Base-by-base conservation (phyloP, 2,329 filamentous ascomycete species). In the Scedosporium boydii region DNA sequence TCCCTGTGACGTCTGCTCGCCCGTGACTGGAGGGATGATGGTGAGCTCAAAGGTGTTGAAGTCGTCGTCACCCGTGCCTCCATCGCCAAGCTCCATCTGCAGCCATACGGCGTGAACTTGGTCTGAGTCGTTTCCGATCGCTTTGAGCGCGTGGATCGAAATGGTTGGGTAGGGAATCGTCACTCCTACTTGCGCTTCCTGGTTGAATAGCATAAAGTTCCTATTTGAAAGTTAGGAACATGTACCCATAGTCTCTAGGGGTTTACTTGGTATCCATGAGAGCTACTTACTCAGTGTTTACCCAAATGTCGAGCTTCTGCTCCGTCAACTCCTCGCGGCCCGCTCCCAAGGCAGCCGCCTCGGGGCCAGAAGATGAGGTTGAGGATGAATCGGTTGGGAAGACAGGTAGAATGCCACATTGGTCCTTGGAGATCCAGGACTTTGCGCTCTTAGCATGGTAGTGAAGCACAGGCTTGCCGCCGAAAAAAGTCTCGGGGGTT, bases 151-250 rank as follows among this genome's bases (percentile, higher is more conserved):
- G 71, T 92, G 89, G 16, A 93, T 85, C 23, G 86, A 86, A 71
- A 93, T 89, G 64, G 84, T 78, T 3, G 87, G 88, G 73, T 92
- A 93, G 0, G 88, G 85, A 66, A 93, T 88, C 48, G 84, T 80
- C 55, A 91, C 75, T 65, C 89, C 90, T 18, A 76, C 80, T 42
- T 79, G 77, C 12, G 78, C 80, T 3, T 80, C 72, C 12, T 76
- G 73, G 66, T 86, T 87, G 76, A 86, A 92, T 64, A 93, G 73
- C 14, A 79, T 85, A 62, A 93, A 78, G 67, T 68, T 69, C 41
- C 71, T 77, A 51, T 10, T n/a, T 18, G 2, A 12, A 9, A 58
- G 29, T 27, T 10, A 18, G 9, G 48, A 66, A 57, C 65, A 63
- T 21, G 42, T 18, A n/a, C 10, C 18, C 21, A 14, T 34, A 2